Conservation (phyloP, 2,329 filamentous ascomycete genomes). For the Chrysosphaeria jannelii region DNA sequence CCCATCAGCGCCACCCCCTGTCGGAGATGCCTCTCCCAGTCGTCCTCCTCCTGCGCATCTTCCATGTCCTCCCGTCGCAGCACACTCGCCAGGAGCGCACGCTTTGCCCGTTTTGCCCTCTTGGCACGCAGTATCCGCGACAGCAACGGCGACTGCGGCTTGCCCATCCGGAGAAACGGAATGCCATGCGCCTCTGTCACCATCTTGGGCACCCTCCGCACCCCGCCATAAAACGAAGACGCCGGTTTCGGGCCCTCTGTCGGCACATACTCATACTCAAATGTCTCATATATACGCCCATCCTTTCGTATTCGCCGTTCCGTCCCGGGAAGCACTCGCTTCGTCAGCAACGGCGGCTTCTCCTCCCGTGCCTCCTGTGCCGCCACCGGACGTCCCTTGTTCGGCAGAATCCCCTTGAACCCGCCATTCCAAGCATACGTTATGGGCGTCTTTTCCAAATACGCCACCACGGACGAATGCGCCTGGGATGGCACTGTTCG, state of each 20-base stretch:
- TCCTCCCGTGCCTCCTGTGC: background rate
- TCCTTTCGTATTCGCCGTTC: constrained; percentile 2
- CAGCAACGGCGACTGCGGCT: constrained; percentile 30
- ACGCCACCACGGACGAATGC: constrained; percentile 12
- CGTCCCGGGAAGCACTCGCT: constrained; percentile 4
- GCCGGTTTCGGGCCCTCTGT: constrained; percentile 17
- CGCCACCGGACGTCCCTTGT: background rate
- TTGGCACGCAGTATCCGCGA: constrained; percentile 25
- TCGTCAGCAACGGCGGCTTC: constrained; percentile 5
- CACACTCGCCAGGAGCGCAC: constrained; percentile 10
- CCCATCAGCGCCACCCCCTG: constrained; percentile 10
- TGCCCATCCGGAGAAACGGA: constrained; percentile 34
- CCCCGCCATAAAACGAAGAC: constrained; percentile 13
- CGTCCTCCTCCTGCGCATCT: constrained; percentile 13
- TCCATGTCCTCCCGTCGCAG: constrained; percentile 11
- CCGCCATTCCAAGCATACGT: background rate
- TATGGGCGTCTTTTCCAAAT: constrained; percentile 8
- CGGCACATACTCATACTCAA: constrained; percentile 13
- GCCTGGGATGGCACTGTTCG: constrained; percentile 11
- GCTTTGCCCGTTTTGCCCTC: constrained; percentile 12
- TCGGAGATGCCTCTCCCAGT: constrained; percentile 15
- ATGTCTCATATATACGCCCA: background rate
- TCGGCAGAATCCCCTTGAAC: background rate
- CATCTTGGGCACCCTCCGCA: constrained; percentile 26
- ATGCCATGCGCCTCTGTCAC: constrained; percentile 19